Conservation (phyloP, 2,329 filamentous ascomycete species). For the Leptographium procerum region DNA sequence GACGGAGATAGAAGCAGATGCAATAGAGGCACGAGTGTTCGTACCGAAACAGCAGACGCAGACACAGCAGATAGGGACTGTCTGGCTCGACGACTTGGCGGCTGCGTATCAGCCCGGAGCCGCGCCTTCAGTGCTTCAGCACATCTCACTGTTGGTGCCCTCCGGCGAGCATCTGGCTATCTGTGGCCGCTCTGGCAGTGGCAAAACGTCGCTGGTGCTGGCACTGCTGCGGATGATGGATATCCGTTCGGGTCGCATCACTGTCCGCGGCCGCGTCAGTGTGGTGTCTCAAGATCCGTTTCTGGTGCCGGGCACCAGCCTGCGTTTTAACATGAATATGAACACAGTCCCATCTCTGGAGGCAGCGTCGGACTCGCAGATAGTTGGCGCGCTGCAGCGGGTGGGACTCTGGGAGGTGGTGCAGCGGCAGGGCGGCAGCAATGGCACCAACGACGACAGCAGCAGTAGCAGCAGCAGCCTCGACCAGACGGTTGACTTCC, state of each 20-base stretch:
- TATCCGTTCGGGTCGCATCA: neutral
- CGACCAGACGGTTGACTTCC: slow-evolving; percentile 19
- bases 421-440: slow-evolving; percentile 23
- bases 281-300: slow-evolving; percentile 40
- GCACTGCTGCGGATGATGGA: too few relatives aligned
- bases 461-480: slow-evolving; percentile 13
- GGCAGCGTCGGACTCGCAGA: slow-evolving; percentile 25
- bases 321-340: slow-evolving; percentile 41
- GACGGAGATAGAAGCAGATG: too few relatives aligned
- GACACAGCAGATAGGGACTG: too few relatives aligned
- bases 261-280: slow-evolving; percentile 19
- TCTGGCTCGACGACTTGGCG: neutral
- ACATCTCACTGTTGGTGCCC: neutral
- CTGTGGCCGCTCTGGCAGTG: slow-evolving; percentile 3
- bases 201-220: neutral
- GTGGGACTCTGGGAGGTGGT: slow-evolving; percentile 33
- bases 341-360: slow-evolving; percentile 23
- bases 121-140: neutral
- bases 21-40: too few relatives aligned
- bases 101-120: neutral
- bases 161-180: slow-evolving; percentile 2
- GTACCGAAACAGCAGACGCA: too few relatives aligned
- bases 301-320: slow-evolving; percentile 30
- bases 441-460: too few relatives aligned
- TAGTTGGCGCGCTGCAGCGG: slow-evolving; percentile 32